A percentile compares a stretch with the other conserved stretches of the same genome.
Conservation (phyloP, 306 rosid genomes). For the Myrica gale region DNA sequence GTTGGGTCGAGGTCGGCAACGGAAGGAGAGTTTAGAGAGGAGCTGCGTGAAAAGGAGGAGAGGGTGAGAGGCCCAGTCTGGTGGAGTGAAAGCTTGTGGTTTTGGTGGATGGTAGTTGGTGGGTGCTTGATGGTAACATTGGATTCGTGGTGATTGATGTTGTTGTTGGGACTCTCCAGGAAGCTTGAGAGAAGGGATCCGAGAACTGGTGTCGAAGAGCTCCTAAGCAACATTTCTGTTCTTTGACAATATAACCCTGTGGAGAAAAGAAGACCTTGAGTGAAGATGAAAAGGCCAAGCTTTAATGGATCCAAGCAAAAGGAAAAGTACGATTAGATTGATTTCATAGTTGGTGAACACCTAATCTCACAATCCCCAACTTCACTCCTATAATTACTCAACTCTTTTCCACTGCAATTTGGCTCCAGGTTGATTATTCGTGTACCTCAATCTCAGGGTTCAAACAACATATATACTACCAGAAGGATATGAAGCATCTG, state of each 20-base stretch:
- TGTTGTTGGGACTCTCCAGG: constrained; percentile 48
- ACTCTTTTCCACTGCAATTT: too few relatives aligned
- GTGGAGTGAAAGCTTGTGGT: constrained; percentile 37
- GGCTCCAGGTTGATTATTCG: too few relatives aligned
- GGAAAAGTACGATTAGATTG: neutral
- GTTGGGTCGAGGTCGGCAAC: constrained; percentile 37
- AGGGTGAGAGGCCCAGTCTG: constrained; percentile 38
- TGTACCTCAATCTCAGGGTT: too few relatives aligned
- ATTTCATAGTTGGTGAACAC: neutral
- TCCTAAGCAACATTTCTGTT: constrained; percentile 65
- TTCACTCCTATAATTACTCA: too few relatives aligned
- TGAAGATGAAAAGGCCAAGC: neutral
- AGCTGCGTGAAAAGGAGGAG: constrained; percentile 39
- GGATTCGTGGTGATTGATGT: constrained; percentile 38
- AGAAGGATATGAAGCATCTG: too few relatives aligned
- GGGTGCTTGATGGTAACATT: constrained; percentile 36
- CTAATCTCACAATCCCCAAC: too few relatives aligned
- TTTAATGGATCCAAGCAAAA: neutral
- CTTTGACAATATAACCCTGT: constrained; percentile 17
- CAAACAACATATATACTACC: too few relatives aligned
- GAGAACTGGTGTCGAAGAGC: constrained; percentile 89
- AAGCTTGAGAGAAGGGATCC: constrained; percentile 64
- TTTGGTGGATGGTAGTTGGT: constrained; percentile 30
- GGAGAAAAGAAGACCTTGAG: neutral
- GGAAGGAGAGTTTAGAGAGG: constrained; percentile 81